These are phyloP conservation scores for Xerocomellus chrysenteron DNA, from an alignment of 768 basidiomycete species.

Conservation along the genomic window DNA sequence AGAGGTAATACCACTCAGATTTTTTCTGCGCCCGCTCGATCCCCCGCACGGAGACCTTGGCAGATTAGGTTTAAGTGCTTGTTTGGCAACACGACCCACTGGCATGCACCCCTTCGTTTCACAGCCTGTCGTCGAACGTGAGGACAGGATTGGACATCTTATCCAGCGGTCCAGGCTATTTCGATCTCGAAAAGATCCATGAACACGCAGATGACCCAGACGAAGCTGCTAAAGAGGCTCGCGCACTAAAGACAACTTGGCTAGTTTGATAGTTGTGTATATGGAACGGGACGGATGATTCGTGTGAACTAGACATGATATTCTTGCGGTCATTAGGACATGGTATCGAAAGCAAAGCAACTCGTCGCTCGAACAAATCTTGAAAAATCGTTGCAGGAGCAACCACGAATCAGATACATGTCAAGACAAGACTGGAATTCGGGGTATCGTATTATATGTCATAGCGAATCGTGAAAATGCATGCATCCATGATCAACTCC, in stretches of 20 bases:
- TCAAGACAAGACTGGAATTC: neutral
- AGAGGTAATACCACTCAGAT: too few species aligned
- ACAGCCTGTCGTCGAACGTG: too few species aligned
- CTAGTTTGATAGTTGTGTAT: neutral
- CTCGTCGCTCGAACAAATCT: neutral
- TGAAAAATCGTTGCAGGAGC: neutral
- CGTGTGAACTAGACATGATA: neutral
- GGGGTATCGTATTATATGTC: neutral
- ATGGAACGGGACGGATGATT: too few species aligned
- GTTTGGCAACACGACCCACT: too few species aligned
- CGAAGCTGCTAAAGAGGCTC: neutral
- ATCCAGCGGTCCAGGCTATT: too few species aligned
- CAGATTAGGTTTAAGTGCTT: too few species aligned
- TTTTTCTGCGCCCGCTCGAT: neutral
- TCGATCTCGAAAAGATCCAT: too few species aligned
- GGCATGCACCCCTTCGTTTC: too few species aligned
- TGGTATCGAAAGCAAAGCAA: neutral
- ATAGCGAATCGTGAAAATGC: neutral
- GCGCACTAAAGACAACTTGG: neutral
- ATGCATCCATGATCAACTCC: slow-evolving; percentile 1
- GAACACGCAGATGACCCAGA: too few species aligned
- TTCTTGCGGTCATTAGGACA: neutral
- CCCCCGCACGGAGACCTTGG: neutral
- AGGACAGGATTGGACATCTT: too few species aligned
- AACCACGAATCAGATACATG: neutral